phyloP scores from a whole-genome alignment of 345 rosid genomes.

The Raphanus sativus region DNA sequence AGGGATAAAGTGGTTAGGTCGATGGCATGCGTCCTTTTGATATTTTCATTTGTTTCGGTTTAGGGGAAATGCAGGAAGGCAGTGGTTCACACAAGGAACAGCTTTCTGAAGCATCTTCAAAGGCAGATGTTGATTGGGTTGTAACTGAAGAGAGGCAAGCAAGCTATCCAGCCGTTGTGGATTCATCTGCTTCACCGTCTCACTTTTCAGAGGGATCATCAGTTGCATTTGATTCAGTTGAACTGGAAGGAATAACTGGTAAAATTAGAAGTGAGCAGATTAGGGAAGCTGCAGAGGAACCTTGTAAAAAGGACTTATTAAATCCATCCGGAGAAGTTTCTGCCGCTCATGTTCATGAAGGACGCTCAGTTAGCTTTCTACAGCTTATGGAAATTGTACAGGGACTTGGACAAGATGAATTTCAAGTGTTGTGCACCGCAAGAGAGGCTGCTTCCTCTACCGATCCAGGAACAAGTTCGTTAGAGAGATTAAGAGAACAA shows the following conservation, averaged over 20 bases:
- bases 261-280: constrained; percentile 20
- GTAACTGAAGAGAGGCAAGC: constrained; percentile 36
- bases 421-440: constrained; percentile 46
- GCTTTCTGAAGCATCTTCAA: constrained; percentile 36
- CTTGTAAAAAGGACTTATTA: constrained; percentile 31
- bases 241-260: constrained; percentile 32
- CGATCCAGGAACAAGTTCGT: constrained; percentile 35
- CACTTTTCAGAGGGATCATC: constrained; percentile 39
- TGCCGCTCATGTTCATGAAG: constrained; percentile 36
- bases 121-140: constrained; percentile 28
- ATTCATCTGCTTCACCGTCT: constrained; percentile 30
- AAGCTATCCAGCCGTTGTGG: constrained; percentile 30
- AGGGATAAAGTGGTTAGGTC: constrained; percentile 21
- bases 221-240: constrained; percentile 31
- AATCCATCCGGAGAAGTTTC: constrained; percentile 30
- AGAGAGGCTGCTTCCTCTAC: constrained; percentile 40
- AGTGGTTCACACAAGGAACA: constrained; percentile 53
- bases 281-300: constrained; percentile 34
- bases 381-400: constrained; percentile 51
- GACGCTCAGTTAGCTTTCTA: constrained; percentile 38
- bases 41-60: constrained; percentile 84
- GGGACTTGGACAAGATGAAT: constrained; percentile 61
- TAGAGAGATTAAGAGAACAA: constrained; percentile 63
- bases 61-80: constrained; percentile 94
- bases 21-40: constrained; percentile 32